Conservation (phyloP, 805 yeast genomes). For the Nakazawaea ishiwadae region DNA sequence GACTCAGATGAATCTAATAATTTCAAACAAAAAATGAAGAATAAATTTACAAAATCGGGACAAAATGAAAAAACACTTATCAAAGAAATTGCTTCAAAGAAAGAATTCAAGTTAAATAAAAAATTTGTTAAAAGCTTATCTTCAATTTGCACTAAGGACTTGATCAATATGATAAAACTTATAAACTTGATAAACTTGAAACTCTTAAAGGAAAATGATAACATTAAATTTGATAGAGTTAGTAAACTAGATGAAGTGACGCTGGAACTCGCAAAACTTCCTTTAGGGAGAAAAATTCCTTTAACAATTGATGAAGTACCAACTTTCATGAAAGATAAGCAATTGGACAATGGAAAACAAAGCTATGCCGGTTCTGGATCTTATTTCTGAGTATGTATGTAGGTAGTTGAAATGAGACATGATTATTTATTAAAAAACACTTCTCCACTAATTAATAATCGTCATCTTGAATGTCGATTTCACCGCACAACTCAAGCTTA, state of each 20-base stretch:
- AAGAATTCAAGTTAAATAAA: constrained; percentile 8
- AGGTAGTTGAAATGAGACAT: background rate
- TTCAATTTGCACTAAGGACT: constrained; percentile 2
- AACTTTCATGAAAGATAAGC: background rate
- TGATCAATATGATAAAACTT: constrained; percentile 5
- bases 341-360: background rate
- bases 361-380: constrained; percentile 8
- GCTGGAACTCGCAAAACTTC: background rate
- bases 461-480: constrained; percentile 25
- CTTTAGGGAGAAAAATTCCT: constrained; percentile 12
- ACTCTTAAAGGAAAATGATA: constrained; percentile 12
- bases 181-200: constrained; percentile 11
- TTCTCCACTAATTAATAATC: background rate
- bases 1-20: background rate
- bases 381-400: background rate
- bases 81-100: constrained; percentile 7
- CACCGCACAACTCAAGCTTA: constrained; percentile 41
- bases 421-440: background rate
- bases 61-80: constrained; percentile 7
- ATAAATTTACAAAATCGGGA: background rate
- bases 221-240: constrained; percentile 9
- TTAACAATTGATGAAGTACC: constrained; percentile 7
- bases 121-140: constrained; percentile 1
- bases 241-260: background rate
- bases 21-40: background rate